Percentiles rank a stretch among this genome's conserved stretches.
These are phyloP conservation scores for Dactylellina leptospora DNA, from an alignment of 2,329 filamentous ascomycete genomes.

Conservation along the genomic window DNA sequence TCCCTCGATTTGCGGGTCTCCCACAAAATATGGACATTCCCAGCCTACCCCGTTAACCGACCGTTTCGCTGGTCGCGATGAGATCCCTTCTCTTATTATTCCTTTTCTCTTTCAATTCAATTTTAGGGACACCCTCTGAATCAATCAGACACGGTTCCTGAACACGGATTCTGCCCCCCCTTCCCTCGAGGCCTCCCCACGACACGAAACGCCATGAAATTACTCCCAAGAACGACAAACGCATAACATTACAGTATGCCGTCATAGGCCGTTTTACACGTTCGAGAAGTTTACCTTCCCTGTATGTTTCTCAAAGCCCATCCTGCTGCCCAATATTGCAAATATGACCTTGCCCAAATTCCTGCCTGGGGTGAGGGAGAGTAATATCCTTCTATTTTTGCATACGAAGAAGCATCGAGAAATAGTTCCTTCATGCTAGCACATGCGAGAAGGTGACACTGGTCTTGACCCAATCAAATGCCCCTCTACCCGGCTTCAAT, in stretches of 20 bases:
- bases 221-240: too few species aligned
- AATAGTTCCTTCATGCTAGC: conserved; percentile 8
- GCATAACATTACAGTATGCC: too few species aligned
- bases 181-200: too few species aligned
- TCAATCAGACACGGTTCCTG: neutral
- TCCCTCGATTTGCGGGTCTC: too few species aligned
- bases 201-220: too few species aligned
- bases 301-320: too few species aligned
- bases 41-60: conserved; percentile 4
- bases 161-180: too few species aligned
- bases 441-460: neutral
- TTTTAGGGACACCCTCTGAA: neutral
- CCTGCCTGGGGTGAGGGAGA: neutral
- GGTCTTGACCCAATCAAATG: conserved; percentile 14
- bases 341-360: too few species aligned
- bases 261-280: too few species aligned
- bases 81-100: neutral
- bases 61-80: neutral
- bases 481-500: conserved; percentile 6
- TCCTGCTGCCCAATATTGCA: too few species aligned
- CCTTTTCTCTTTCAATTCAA: neutral
- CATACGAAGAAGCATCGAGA: neutral
- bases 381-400: neutral
- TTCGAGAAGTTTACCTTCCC: too few species aligned
- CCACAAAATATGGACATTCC: neutral